phyloP scores from a whole-genome alignment of 139 green algal species.

The Chlamydomonas eustigma region DNA sequence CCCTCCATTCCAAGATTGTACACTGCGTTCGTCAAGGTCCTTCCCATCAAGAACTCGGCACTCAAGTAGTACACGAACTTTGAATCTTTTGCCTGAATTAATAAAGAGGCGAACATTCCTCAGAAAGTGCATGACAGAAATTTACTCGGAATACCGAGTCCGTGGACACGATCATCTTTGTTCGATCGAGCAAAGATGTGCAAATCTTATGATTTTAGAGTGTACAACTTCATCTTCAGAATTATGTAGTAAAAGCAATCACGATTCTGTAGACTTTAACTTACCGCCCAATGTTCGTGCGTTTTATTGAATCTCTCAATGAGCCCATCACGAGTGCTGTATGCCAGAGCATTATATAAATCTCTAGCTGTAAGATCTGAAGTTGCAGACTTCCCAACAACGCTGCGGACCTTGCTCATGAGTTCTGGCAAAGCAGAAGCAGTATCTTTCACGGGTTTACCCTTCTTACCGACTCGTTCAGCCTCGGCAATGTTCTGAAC shows the following conservation, averaged over 20 bases:
- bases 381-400: constrained; percentile 8
- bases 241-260: too few relatives aligned
- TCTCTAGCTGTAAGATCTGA: constrained; percentile 25
- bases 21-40: constrained; percentile 90
- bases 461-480: neutral
- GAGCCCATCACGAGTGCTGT: constrained; percentile 77
- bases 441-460: neutral
- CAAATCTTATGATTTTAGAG: neutral
- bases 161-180: neutral
- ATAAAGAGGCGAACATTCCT: too few relatives aligned
- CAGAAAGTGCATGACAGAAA: too few relatives aligned
- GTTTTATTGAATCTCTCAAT: constrained; percentile 80
- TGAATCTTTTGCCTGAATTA: constrained; percentile 59
- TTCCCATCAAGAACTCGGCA: constrained; percentile 95
- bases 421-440: neutral
- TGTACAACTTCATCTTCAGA: neutral
- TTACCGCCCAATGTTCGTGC: constrained; percentile 75
- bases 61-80: constrained; percentile 98
- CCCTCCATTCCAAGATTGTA: constrained; percentile 86
- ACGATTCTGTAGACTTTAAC: neutral
- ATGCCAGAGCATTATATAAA: constrained; percentile 58
- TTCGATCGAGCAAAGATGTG: neutral
- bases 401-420: neutral
- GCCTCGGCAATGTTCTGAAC: neutral
- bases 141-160: too few relatives aligned